phyloP scores from a whole-genome alignment of 345 rosid genomes.

The Linum usitatissimum region DNA sequence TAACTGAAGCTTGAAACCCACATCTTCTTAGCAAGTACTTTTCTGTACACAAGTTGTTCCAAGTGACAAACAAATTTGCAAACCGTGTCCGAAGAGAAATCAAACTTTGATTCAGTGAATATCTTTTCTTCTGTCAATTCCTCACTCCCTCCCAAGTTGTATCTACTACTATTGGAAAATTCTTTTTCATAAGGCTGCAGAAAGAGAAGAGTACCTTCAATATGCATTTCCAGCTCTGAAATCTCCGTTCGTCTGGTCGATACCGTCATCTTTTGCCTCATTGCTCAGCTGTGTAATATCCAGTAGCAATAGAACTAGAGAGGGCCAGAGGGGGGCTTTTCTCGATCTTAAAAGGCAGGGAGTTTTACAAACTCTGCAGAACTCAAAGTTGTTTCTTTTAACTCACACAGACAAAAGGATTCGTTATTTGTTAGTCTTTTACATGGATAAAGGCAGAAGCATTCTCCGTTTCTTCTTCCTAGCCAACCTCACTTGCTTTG shows the following conservation, averaged over 20 bases:
- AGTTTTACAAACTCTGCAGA: background rate
- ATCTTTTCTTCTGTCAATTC: background rate
- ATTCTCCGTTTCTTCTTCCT: slow-evolving; percentile 91
- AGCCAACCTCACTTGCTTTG: slow-evolving; percentile 69
- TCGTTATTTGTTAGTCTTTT: slow-evolving; percentile 6
- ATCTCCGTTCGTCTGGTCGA: background rate
- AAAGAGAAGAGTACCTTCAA: background rate
- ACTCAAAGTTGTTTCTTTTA: background rate
- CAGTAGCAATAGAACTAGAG: background rate
- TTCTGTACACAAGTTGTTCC: background rate
- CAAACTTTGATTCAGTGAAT: background rate
- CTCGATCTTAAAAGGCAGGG: background rate
- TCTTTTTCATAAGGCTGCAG: background rate
- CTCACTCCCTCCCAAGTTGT: background rate
- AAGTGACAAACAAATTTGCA: background rate
- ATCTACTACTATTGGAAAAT: background rate
- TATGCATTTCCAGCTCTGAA: background rate
- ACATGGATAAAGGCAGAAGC: slow-evolving; percentile 97
- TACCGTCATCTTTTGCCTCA: background rate
- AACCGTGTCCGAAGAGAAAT: background rate
- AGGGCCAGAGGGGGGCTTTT: background rate
- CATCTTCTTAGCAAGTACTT: background rate
- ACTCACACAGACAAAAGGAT: background rate
- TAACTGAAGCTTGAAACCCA: background rate
- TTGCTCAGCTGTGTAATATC: background rate